Base-by-base conservation (phyloP, 2,329 filamentous ascomycete genomes). In the Lomentospora prolificans region DNA sequence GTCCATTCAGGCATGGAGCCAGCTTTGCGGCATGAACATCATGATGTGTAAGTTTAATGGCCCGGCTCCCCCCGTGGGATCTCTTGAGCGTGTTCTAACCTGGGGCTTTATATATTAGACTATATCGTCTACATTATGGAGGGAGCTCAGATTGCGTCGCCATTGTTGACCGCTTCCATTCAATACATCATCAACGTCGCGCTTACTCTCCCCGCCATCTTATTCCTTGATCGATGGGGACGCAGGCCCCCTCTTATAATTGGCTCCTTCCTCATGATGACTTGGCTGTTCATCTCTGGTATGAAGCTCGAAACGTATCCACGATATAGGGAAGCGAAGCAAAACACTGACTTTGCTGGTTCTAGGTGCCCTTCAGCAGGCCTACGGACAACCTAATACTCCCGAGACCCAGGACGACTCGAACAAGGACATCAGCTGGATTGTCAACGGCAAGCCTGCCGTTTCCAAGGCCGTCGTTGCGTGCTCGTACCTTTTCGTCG, bases 151-250 rank as follows among this genome's bases (percentile, higher is more conserved):
- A 79, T 84, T 53, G 75, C 72, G 1, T 75, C 78, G 14, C 76
- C 79, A 3, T 72, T 85, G 6, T 69, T 81, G n/a, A 81, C 80
- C 1, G 77, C 80, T 0, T 78, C 78, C 0, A 81, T 85, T 22
- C 80, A 84, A 62, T 85, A 84, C 61, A 74, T 85, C 57, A 82
- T 86, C 66, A 85, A 85, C 62, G 79, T 84, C 0, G 70, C 71
- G 14, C 69, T 83, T 58, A 84, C 82, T 0, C 66, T 84, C 1
- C 79, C 81, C 0, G 80, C 80, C 12, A 81, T 85, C 30, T 56
- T 83, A 9, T 84, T 75, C 63, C 73, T 85, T 50, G 82, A 86
- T 64, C 75, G 70, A 58, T 73, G 78, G 60, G 81, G 81, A 44
- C 79, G 82, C 7, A 78, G 82, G 0, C 76, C 75, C 0, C 71